Base-by-base conservation (phyloP, 2,329 filamentous ascomycete species). In the Penicillium fuscoglaucum region DNA sequence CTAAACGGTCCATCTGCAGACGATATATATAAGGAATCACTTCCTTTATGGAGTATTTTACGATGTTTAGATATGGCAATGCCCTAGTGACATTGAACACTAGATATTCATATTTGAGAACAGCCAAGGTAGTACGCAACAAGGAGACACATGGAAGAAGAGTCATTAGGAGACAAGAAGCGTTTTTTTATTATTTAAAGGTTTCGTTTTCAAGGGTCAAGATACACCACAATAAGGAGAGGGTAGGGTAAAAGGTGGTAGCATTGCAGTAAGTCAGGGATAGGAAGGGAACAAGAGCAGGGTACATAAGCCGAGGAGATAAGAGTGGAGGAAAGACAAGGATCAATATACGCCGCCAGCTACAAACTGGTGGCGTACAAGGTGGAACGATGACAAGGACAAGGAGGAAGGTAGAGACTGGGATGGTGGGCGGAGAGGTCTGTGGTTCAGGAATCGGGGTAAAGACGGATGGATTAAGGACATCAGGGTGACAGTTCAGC, bases 151-250 rank as follows among this genome's bases (percentile, higher is more conserved):
- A 50, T 26, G 13, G 12, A 19, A 26, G 21, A 33, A 28, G 52
- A 39, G 45, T 9, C 4, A 46, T 40, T 33, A 48, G 24, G 29
- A 57, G 40, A 33, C 33, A 24, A 41, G 35, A 54, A 53, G 41
- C 21, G 35, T 48, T 53, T 57, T 57, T 54, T 53, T 54, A 48
- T 54, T 48, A 45, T 57, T 57, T 57, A 33, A 19, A 43, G 21
- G 41, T 29, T 57, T 56, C 31, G 31, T 48, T 48, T 47, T 56
- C 33, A 19, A 52, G 43, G 46, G 47, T 44, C 53, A 55, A 55
- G 53, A 19, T 51, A 56, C 53, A 56, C 39, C 39, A 17, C 37
- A 35, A 37, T 24, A 56, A 56, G 41, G 46, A 44, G 19, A 37
- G 46, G 37, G 53, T 51, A 51, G 29, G 43, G 37, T 55, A 49